Conservation (phyloP, 345 rosid genomes). For the Rhodamnia rubescens region DNA sequence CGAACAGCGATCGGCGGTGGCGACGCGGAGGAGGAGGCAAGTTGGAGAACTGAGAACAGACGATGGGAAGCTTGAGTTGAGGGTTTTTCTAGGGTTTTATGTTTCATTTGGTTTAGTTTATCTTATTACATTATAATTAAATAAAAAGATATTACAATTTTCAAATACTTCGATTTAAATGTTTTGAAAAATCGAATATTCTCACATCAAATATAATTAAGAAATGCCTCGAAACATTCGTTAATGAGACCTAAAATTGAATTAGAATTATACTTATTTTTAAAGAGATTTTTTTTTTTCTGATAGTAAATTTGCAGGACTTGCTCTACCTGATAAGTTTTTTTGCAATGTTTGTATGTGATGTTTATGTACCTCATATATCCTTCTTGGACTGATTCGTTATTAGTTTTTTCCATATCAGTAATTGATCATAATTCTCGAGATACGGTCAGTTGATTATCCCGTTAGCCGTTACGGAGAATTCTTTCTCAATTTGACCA, state of each 20-base stretch:
- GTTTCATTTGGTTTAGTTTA: neutral
- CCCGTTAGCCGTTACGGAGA: fast-evolving
- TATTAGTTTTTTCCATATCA: fast-evolving
- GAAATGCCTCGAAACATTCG: no score
- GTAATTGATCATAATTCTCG: neutral
- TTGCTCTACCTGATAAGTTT: neutral
- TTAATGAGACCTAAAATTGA: neutral
- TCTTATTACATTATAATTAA: neutral
- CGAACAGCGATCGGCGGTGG: neutral
- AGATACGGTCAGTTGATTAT: neutral
- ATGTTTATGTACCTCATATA: neutral
- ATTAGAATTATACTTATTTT: neutral
- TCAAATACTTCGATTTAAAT: neutral
- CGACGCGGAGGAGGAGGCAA: neutral
- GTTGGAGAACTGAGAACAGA: neutral
- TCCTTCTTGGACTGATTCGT: neutral
- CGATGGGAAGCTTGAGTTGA: neutral
- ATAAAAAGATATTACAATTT: neutral
- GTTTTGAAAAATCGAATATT: neutral
- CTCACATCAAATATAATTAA: neutral
- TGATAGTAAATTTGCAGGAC: neutral
- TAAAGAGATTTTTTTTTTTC: neutral
- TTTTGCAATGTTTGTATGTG: neutral
- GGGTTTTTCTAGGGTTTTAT: neutral
- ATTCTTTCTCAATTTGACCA: neutral